Evolutionary conservation across 768 basidiomycete genomes (phyloP), one percentile per base, ranked within the genome.

Genomic region (Ramaria rubella): DNA sequence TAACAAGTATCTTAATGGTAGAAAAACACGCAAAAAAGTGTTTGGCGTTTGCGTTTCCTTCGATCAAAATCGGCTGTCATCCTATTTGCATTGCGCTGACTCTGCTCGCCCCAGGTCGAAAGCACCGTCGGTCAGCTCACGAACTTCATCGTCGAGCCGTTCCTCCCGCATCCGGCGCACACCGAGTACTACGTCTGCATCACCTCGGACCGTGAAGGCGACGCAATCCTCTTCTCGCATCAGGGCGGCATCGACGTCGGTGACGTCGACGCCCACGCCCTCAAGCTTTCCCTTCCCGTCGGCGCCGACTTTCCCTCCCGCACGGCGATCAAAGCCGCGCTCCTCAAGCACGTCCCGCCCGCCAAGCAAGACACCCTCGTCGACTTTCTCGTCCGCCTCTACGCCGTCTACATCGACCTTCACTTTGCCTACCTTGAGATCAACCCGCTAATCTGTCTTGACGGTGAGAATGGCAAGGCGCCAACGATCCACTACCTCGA

Each of bases 361-460:
- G 81, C 75, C 53, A 71, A 72, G 67, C 93, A 93, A 79, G 89
- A 94, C 60, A 90, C 91, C 31, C 86, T 98, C 59, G 82, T 89
- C 65, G 94, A 98, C 76, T 99, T 97, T 76, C 79, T 99, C 68
- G 79, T 88, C 72, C 83, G 94, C 59, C 85, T 98, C 27, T 98
- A 99, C 82, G 86, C 86, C 60, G 93, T 97, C 66, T 98, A 98
- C 71, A 94, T 94, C 63, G 94, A 99, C 71, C 87, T 98, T 52
- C 96, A 99, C 80, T 99, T 97, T 69, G 93, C 96, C 21, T 98
- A 99, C 77, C 91, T 99, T 68, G 95, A 98, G 75, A 99, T 99
- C 74, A 99, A 98, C 81, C 96, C 96, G 42, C 83, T 99, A 55
- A 86, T 98, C 67, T 89, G 91, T 68, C 85, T 97, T 65, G 94